Evolutionary conservation across 2,329 filamentous ascomycete genomes (phyloP), one percentile per base, ranked within the genome.

Genomic region (Thelonectria discophora): DNA sequence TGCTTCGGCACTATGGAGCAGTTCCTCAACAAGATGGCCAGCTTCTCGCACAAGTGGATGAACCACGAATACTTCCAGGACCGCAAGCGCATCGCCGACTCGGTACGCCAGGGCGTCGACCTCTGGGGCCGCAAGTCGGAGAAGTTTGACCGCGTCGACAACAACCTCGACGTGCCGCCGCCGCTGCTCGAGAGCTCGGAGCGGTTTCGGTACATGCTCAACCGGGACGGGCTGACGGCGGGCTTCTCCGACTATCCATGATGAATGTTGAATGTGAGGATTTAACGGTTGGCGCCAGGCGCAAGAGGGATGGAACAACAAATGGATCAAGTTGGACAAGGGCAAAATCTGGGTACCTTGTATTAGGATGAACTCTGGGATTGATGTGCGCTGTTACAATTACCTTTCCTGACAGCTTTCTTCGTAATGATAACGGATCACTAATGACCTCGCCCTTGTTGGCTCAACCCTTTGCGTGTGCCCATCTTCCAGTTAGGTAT

Each of bases 1-100:
- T 89, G 87, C 75, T 88, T 88, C 70, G 75, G 79, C 17, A 88
- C 84, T 0, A 74, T 89, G 15, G 78, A 77, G 4, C 82, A 87
- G 70, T 77, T 88, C 66, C 74, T 84, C 47, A 81, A 79, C 65
- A 88, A 88, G 73, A 80, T 88, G 76, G 76, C 78, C 10, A 82
- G 80, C 58, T 87, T 87, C 72, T 86, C 83, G 17, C 86, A 88
- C 69, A 74, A 73, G 9, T 81, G 77, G 73, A 81, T 82, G 76
- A 87, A 88, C 64, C 77, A 77, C 17, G 76, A 80, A 10, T 69
- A 76, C 59, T 87, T 80, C 63, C 78, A 80, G 50, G 77, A 86
- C 60, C 74, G 72, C 45, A 73, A 78, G 40, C 78, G 78, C 43
- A 86, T 88, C 45, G 80, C 83, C 17, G 76, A 80, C 12, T 76